Evolutionary conservation across 805 yeast species (phyloP), one percentile per base, ranked within the genome.

Genomic region (Pichia manshurica): DNA sequence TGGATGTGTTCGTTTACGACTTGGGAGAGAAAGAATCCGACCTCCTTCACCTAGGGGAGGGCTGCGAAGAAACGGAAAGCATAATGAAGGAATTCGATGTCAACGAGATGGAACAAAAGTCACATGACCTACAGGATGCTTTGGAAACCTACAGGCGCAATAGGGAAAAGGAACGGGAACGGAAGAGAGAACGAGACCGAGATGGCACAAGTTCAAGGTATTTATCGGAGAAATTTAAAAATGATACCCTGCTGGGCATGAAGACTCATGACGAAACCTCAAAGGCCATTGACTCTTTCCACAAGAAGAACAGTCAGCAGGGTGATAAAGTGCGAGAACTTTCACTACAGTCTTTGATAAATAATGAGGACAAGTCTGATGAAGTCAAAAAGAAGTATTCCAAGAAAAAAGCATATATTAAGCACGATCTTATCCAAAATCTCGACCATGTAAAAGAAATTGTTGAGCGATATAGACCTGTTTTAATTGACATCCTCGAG

Each of bases 401-500:
- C 4, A 15, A 8, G 7, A 28, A 36, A 16, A 45, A 43, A 25
- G 50, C 50, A 0, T 37, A 52, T 16, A 57, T 60, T 28, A 25
- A 29, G 5, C 56, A 62, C 5, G 42, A 32, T 12, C 29, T 48
- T 2, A 42, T 58, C 21, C 40, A 40, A 25, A 49, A 55, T 17
- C 22, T 22, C 8, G 53, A 46, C 21, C 45, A 39, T 22, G 28
- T 56, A 17, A 16, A 10, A 10, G 28, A 44, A 7, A 42, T 42
- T 19, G 54, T 58, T 15, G 31, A 44, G 2, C 32, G 46, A 13
- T 40, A 51, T 19, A 28, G 51, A 3, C 4, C 21, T 5, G 28
- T 55, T 3, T 48, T 60, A 3, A 31, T 46, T n/a, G 53, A 53
- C 37, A 61, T 63, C 28, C 35, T 62, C n/a, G 59, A 66, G 1